phyloP scores from a whole-genome alignment of 208 protist genomes.

The Sergeia podlipaevii region DNA sequence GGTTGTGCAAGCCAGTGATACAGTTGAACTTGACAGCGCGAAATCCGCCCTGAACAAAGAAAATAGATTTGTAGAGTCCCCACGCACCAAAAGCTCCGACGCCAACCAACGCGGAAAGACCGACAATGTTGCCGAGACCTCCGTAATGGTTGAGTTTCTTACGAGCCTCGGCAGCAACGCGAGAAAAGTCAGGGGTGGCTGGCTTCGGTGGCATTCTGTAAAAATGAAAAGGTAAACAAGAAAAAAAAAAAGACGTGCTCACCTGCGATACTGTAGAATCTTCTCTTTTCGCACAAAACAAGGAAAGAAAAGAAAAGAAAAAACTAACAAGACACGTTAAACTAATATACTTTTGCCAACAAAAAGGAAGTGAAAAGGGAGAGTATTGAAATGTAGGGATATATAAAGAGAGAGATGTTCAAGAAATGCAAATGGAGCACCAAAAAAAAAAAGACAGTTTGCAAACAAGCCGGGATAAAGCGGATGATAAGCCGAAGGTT shows the following conservation, averaged over 20 bases:
- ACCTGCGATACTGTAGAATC: too few species aligned
- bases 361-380: background rate
- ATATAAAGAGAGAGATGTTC: background rate
- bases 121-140: constrained; percentile 65
- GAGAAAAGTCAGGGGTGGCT: constrained; percentile 73
- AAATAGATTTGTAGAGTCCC: constrained; percentile 86
- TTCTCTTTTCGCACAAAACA: too few species aligned
- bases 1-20: constrained; percentile 91
- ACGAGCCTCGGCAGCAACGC: constrained; percentile 57
- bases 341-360: too few species aligned
- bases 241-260: constrained; percentile 7
- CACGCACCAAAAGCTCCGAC: constrained; percentile 47
- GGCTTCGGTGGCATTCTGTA: constrained; percentile 55
- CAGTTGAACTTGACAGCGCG: constrained; percentile 98
- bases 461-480: background rate
- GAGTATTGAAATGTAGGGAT: background rate
- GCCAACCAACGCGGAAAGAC: constrained; percentile 50
- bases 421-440: background rate
- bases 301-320: background rate
- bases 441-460: constrained; percentile 15
- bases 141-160: constrained; percentile 51
- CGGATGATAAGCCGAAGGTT: background rate
- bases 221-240: constrained; percentile 1
- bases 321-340: constrained; percentile 8
- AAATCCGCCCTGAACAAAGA: constrained; percentile 96